Percentiles rank a stretch among this genome's conserved stretches.
Conservation (phyloP, 768 basidiomycete species). For the Austroboletus eburneus region DNA sequence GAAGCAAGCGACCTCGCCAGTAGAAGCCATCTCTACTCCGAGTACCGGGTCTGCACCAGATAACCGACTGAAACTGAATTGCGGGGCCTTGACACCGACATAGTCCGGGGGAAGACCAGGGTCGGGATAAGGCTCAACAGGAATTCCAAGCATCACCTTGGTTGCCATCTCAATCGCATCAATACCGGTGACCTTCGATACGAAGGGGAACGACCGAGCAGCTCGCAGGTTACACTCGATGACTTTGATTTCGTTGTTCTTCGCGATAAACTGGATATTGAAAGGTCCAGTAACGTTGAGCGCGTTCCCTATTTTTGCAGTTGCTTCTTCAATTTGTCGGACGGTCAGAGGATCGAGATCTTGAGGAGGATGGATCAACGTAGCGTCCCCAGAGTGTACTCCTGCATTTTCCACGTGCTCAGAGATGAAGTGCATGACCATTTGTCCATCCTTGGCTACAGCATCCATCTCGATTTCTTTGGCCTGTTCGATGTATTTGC, state of each 20-base stretch:
- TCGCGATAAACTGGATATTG: constrained; percentile 99
- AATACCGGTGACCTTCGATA: constrained; percentile 95
- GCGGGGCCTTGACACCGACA: constrained; percentile 99
- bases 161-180: constrained; percentile 99
- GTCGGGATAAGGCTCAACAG: constrained; percentile 89
- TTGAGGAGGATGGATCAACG: constrained; percentile 96
- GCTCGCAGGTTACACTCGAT: constrained; percentile 99
- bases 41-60: constrained; percentile 97
- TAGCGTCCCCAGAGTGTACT: constrained; percentile 98
- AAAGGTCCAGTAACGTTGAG: constrained; percentile 97
- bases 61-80: constrained; percentile 96
- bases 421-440: constrained; percentile 99
- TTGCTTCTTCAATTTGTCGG: constrained; percentile 93
- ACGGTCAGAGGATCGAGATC: constrained; percentile 97
- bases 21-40: constrained; percentile 99
- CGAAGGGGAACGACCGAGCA: constrained; percentile 97
- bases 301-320: constrained; percentile 95
- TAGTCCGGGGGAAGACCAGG: constrained; percentile 85
- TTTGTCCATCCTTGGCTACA: constrained; percentile 92
- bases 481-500: constrained; percentile 98
- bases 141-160: constrained; percentile 93
- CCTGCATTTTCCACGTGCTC: constrained; percentile 99
- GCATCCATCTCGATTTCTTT: constrained; percentile 99
- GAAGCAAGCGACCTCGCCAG: constrained; percentile 98
- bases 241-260: constrained; percentile 99